Conservation (phyloP, 1,284 basidiomycete species). For the Fomitopsis betulina region DNA sequence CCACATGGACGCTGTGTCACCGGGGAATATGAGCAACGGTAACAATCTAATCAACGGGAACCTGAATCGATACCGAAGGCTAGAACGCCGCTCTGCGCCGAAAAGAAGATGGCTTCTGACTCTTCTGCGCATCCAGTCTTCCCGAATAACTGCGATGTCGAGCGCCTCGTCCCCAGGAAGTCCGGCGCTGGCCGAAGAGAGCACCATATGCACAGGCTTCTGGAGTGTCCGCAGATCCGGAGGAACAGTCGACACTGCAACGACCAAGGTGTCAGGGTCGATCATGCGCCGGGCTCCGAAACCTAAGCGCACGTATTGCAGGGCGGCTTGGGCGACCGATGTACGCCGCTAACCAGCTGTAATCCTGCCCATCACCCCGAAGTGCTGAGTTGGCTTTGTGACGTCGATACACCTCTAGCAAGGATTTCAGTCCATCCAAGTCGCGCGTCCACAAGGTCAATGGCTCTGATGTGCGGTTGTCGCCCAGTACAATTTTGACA, state of each 20-base stretch:
- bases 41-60: neutral
- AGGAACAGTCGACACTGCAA: constrained; percentile 33
- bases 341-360: constrained; percentile 32
- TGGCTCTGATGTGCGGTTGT: constrained; percentile 23
- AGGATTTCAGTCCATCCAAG: constrained; percentile 36
- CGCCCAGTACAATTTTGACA: constrained; percentile 42
- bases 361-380: neutral
- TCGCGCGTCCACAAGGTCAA: constrained; percentile 44
- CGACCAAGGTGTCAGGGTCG: neutral
- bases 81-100: constrained; percentile 8
- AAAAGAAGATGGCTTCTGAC: constrained; percentile 12
- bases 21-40: neutral
- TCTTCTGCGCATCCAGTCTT: constrained; percentile 49
- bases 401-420: constrained; percentile 47
- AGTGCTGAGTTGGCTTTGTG: constrained; percentile 32
- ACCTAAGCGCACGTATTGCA: constrained; percentile 19
- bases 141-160: constrained; percentile 54
- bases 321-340: constrained; percentile 10
- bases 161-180: constrained; percentile 50
- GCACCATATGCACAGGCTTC: constrained; percentile 41
- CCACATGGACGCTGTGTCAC: constrained; percentile 54
- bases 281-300: neutral
- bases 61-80: constrained; percentile 18
- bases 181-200: constrained; percentile 60
- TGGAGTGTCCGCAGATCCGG: constrained; percentile 48